Percentiles rank a stretch among this genome's conserved stretches.
Conservation (phyloP, 2,329 filamentous ascomycete species). For the Pseudogymnoascus sp. region DNA sequence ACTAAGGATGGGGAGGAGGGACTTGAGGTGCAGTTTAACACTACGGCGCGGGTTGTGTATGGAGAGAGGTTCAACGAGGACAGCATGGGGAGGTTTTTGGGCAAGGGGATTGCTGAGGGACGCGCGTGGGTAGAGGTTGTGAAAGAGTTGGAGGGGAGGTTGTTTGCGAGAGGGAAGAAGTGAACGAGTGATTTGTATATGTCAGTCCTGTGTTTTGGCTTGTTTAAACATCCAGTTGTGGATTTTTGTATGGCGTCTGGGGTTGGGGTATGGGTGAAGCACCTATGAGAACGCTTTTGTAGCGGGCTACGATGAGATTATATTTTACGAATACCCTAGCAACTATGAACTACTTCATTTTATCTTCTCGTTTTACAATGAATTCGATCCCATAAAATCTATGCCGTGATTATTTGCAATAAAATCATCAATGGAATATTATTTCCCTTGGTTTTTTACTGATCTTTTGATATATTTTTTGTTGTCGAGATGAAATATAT, state of each 20-base stretch:
- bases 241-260: neutral
- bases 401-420: neutral
- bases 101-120: conserved; percentile 41
- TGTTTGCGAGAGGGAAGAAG: conserved; percentile 50
- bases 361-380: neutral
- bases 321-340: conserved; percentile 7
- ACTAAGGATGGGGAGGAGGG: conserved; percentile 39
- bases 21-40: conserved; percentile 46
- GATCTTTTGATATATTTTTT: neutral
- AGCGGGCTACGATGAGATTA: neutral
- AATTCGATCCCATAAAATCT: neutral
- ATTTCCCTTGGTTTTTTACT: neutral
- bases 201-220: neutral
- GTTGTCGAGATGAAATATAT: too few species aligned
- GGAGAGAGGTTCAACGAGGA: conserved; percentile 69
- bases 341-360: neutral
- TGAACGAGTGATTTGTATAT: conserved; percentile 18
- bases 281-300: conserved; percentile 2
- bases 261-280: neutral
- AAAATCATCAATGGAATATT: neutral
- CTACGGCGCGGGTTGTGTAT: conserved; percentile 59
- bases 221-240: neutral
- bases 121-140: conserved; percentile 47
- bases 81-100: conserved; percentile 67
- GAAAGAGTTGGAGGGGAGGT: conserved; percentile 45